A percentile compares a stretch with the other conserved stretches of the same genome.
Evolutionary conservation across 768 basidiomycete genomes (phyloP).

Genomic region (Wakefieldia striispora): DNA sequence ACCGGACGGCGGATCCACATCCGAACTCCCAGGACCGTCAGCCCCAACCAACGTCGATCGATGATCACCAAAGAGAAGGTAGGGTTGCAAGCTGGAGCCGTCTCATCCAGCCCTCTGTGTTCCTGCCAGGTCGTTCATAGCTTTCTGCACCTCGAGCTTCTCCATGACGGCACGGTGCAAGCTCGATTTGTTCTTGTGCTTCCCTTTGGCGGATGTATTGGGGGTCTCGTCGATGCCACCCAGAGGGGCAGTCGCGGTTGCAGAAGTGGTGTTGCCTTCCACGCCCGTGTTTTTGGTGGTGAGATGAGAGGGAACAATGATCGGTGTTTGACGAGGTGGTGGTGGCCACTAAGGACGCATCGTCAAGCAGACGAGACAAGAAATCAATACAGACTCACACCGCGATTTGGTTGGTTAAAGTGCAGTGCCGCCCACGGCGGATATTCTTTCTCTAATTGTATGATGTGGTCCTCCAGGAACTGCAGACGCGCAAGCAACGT

Average conservation of each 20-base stretch:
- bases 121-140: conserved; percentile 50
- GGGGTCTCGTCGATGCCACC: conserved; percentile 13
- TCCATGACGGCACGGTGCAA: conserved; percentile 75
- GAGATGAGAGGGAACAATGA: conserved; percentile 73
- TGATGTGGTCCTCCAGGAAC: conserved; percentile 74
- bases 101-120: conserved; percentile 19
- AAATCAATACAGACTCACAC: conserved; percentile 46
- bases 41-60: background rate
- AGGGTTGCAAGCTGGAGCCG: background rate
- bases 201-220: conserved; percentile 22
- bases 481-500: conserved; percentile 63
- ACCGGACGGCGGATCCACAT: too few relatives aligned
- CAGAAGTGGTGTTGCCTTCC: conserved; percentile 9
- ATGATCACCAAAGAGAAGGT: background rate
- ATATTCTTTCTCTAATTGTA: conserved; percentile 75
- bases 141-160: conserved; percentile 69
- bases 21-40: background rate
- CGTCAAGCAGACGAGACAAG: background rate
- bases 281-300: conserved; percentile 32
- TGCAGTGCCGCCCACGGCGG: conserved; percentile 89
- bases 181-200: conserved; percentile 53
- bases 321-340: conserved; percentile 72
- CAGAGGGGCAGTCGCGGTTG: conserved; percentile 5
- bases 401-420: conserved; percentile 80
- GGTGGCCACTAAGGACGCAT: conserved; percentile 67